Percentiles rank a stretch among this genome's conserved stretches.
These are phyloP conservation scores for Termitomyces sp. DNA, from an alignment of 768 basidiomycete species.

Conservation along the genomic window DNA sequence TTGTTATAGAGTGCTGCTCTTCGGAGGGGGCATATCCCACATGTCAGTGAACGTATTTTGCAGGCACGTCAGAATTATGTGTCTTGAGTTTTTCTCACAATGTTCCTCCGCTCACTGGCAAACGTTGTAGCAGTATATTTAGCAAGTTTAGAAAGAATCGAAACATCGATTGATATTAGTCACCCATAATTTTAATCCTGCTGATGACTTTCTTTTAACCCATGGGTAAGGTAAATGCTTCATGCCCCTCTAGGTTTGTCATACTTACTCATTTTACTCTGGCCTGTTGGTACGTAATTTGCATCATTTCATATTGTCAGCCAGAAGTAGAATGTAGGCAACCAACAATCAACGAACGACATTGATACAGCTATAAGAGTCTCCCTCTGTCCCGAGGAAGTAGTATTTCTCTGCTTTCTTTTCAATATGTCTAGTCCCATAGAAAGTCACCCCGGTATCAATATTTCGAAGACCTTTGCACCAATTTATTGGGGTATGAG, in stretches of 20 bases:
- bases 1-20: not conserved
- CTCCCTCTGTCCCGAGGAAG: not conserved
- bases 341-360: not conserved
- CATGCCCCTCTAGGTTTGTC: not conserved
- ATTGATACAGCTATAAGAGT: not conserved
- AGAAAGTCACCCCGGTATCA: slow-evolving; percentile 4
- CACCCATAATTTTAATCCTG: no score
- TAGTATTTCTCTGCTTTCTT: not conserved
- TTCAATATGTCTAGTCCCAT: not conserved
- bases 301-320: not conserved
- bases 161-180: not conserved
- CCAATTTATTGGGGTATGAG: slow-evolving; percentile 27
- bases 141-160: not conserved
- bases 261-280: not conserved
- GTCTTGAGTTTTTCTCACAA: no score
- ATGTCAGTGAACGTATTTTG: no score
- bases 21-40: not conserved
- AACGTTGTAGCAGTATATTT: no score
- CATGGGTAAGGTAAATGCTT: no score
- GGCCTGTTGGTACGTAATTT: not conserved
- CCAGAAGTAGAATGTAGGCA: not conserved
- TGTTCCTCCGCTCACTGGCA: no score
- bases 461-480: slow-evolving; percentile 20
- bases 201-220: no score
- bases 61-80: no score